phyloP scores from a whole-genome alignment of 2,329 filamentous ascomycete species.

The Sclerotiophoma versabilis region DNA sequence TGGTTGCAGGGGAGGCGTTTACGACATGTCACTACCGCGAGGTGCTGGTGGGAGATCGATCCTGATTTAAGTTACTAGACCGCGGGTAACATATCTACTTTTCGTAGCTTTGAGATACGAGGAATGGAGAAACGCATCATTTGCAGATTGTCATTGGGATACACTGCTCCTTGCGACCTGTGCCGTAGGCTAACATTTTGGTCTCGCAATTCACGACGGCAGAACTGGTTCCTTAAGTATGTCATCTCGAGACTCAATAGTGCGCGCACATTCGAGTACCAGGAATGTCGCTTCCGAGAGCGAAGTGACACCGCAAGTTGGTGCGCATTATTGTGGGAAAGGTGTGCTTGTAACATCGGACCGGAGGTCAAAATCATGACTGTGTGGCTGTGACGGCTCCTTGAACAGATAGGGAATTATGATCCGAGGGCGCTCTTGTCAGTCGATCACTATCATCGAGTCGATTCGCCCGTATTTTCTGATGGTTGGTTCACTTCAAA shows the following conservation, averaged over 20 bases:
- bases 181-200: neutral
- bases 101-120: neutral
- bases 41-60: neutral
- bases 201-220: neutral
- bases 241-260: neutral
- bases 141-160: neutral
- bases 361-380: neutral
- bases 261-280: neutral
- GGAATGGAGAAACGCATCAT: neutral
- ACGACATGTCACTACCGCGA: slow-evolving; percentile 10
- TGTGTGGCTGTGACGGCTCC: neutral
- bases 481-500: neutral
- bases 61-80: neutral
- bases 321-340: neutral
- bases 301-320: neutral
- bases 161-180: neutral
- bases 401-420: neutral
- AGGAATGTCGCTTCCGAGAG: neutral
- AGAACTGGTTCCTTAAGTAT: neutral
- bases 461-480: neutral
- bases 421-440: neutral
- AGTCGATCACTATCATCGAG: neutral
- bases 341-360: neutral
- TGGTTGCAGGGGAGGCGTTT: neutral
- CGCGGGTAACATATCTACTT: neutral